Conservation (phyloP, 2,329 filamentous ascomycete species). For the Rachicladosporium sp. region DNA sequence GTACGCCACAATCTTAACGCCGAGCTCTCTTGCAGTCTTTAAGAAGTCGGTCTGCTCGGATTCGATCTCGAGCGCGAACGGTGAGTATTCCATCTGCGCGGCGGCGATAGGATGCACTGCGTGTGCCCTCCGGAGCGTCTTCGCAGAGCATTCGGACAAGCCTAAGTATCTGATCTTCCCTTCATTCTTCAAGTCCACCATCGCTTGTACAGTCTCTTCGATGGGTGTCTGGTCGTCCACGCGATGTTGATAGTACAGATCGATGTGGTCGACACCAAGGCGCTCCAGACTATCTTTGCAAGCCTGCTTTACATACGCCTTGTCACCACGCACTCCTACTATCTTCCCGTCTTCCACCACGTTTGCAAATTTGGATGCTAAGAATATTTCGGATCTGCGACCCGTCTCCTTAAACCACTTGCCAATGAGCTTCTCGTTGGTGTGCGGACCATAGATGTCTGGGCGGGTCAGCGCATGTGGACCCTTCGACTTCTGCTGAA, state of each 20-base stretch:
- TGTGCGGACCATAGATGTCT: slow-evolving; percentile 30
- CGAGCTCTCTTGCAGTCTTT: slow-evolving; percentile 35
- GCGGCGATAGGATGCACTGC: slow-evolving; percentile 31
- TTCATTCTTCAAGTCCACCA: slow-evolving; percentile 37
- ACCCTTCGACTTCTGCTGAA: not conserved
- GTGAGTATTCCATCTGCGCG: slow-evolving; percentile 44
- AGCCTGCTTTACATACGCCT: slow-evolving; percentile 19
- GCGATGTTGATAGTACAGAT: slow-evolving; percentile 32
- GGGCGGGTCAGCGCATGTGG: not conserved
- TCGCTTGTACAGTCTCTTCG: slow-evolving; percentile 36
- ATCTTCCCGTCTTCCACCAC: slow-evolving; percentile 3
- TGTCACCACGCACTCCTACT: too few relatives aligned
- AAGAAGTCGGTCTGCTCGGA: slow-evolving; percentile 27
- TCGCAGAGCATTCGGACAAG: slow-evolving; percentile 40
- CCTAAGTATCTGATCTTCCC: slow-evolving; percentile 41
- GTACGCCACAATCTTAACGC: slow-evolving; percentile 58
- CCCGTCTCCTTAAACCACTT: slow-evolving; percentile 35
- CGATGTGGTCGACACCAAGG: slow-evolving; percentile 28
- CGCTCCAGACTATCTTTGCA: slow-evolving; percentile 28
- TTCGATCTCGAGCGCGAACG: slow-evolving; percentile 22
- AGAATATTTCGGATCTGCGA: slow-evolving; percentile 28
- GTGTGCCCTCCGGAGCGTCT: slow-evolving; percentile 36
- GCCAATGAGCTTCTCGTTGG: slow-evolving; percentile 39
- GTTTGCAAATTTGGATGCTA: slow-evolving; percentile 43
- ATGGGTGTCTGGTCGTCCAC: slow-evolving; percentile 33